A percentile compares a stretch with the other conserved stretches of the same genome.
Conservation (phyloP, 2,329 filamentous ascomycete species). For the Diaporthe caulivora region DNA sequence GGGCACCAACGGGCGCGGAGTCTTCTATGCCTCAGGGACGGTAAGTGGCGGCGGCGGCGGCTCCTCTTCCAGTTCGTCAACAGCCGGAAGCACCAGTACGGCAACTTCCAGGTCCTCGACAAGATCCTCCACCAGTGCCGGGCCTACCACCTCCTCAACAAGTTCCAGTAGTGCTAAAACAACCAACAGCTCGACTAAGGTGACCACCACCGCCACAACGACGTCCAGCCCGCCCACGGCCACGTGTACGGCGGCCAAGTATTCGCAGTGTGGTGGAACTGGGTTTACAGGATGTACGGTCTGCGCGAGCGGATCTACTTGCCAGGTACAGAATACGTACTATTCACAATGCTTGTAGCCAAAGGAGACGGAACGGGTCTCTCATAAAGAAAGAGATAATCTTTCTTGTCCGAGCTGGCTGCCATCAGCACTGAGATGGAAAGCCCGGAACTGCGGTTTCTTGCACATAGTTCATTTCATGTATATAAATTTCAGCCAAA, state of each 20-base stretch:
- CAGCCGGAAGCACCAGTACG: slow-evolving; percentile 39
- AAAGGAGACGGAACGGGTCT: not conserved
- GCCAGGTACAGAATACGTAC: slow-evolving; percentile 48
- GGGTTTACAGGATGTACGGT: slow-evolving; percentile 50
- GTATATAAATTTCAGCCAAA: not conserved
- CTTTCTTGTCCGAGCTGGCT: not conserved
- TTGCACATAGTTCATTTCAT: slow-evolving; percentile 14
- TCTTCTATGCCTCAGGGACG: slow-evolving; percentile 52
- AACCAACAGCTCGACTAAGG: slow-evolving; percentile 36
- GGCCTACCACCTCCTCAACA: slow-evolving; percentile 25
- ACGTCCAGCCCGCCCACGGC: slow-evolving; percentile 36
- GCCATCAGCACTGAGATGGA: not conserved
- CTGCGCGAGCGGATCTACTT: slow-evolving; percentile 51
- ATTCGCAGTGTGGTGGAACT: slow-evolving; percentile 53
- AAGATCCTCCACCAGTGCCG: slow-evolving; percentile 25
- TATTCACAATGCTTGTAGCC: slow-evolving; percentile 51
- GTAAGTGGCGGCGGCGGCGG: slow-evolving; percentile 39
- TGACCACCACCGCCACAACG: slow-evolving; percentile 37
- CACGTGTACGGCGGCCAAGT: slow-evolving; percentile 45
- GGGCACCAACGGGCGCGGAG: slow-evolving; percentile 63
- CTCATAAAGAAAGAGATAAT: not conserved
- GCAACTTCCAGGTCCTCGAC: slow-evolving; percentile 33
- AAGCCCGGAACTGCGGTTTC: not conserved
- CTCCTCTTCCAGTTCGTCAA: slow-evolving; percentile 24
- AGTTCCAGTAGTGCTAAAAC: slow-evolving; percentile 23